Base-by-base conservation (phyloP, 345 rosid species). In the Psidium friedrichsthalianum region DNA sequence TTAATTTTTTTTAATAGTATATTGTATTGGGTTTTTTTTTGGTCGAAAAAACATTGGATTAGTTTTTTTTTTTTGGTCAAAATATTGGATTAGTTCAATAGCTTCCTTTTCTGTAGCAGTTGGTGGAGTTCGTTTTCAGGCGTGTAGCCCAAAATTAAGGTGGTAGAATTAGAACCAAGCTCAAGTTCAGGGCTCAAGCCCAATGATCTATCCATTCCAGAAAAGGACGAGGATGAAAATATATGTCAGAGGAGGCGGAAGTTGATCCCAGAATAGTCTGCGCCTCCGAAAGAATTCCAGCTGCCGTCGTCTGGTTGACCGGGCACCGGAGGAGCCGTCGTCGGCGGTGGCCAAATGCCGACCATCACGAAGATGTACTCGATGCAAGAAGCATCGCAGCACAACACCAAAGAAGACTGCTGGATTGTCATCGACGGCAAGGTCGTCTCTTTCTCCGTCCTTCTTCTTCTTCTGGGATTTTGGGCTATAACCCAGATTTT, bases 361-460 rank as follows among this genome's bases (percentile, higher is more conserved):
- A 94, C 96, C 51, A 93, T 95, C 64, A 91, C 96, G 2, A 95
- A 93, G 92, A 91, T 94, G 29, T 92, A 61, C 87, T 81, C 95
- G 21, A 92, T 94, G 93, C 91, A 93, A 86, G 99, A 97, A 91
- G 94, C 92, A 16, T 88, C 98, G 49, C 91, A 85, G 27, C 99
- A 95, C 88, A 91, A 89, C 91, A 89, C 92, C 86, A 91, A 89
- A 87, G 94, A 95, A 27, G 99, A 95, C 87, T 97, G 98, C 91
- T 97, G 99, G 99, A 56, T 95, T 88, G 94, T 97, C 78, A 88
- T 97, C 83, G 98, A 97, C 82, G 96, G 95, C 92, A 95, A 95
- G 96, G 99, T 93, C 81, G 56, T 10, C 74, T 29, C 82, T 57
- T 24, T 52, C 51, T 82, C 40, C 55, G 16, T 61, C 86, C 51